Evolutionary conservation across 768 basidiomycete species (phyloP).

Genomic region (Leccinellum albellum): DNA sequence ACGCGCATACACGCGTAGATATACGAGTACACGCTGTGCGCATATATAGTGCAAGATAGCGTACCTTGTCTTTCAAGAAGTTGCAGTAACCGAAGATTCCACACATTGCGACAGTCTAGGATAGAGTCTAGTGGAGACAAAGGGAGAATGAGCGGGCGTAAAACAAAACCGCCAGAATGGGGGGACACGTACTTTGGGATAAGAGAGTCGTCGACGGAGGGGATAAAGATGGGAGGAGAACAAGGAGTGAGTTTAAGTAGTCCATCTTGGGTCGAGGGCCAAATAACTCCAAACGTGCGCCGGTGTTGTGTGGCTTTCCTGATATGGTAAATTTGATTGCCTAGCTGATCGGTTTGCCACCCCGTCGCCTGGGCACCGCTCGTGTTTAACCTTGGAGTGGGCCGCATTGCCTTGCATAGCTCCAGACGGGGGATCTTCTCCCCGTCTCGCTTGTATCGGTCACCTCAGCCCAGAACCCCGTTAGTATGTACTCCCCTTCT

Average conservation of each 20-base stretch:
- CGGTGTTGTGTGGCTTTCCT: slow-evolving; percentile 2
- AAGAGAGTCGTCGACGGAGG: slow-evolving; percentile 9
- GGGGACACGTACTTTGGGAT: slow-evolving; percentile 5
- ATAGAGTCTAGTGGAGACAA: slow-evolving; percentile 1
- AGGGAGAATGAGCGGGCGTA: neutral
- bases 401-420: slow-evolving; percentile 11
- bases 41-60: slow-evolving; percentile 19
- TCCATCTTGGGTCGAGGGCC: slow-evolving; percentile 29
- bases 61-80: slow-evolving; percentile 89
- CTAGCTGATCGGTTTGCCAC: slow-evolving; percentile 7
- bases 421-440: neutral
- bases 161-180: neutral
- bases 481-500: no score
- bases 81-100: slow-evolving; percentile 98
- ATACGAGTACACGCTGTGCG: neutral
- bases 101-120: slow-evolving; percentile 55
- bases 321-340: slow-evolving; percentile 6
- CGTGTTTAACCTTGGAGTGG: slow-evolving; percentile 9
- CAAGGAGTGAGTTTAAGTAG: slow-evolving; percentile 29
- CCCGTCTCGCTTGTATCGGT: neutral
- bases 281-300: slow-evolving; percentile 29
- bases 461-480: slow-evolving; percentile 10
- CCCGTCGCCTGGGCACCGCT: slow-evolving; percentile 17
- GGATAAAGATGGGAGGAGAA: slow-evolving; percentile 23
- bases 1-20: slow-evolving; percentile 9